These are phyloP conservation scores for Corymbia maculata DNA, from an alignment of 345 rosid genomes.

Conservation along the genomic window DNA sequence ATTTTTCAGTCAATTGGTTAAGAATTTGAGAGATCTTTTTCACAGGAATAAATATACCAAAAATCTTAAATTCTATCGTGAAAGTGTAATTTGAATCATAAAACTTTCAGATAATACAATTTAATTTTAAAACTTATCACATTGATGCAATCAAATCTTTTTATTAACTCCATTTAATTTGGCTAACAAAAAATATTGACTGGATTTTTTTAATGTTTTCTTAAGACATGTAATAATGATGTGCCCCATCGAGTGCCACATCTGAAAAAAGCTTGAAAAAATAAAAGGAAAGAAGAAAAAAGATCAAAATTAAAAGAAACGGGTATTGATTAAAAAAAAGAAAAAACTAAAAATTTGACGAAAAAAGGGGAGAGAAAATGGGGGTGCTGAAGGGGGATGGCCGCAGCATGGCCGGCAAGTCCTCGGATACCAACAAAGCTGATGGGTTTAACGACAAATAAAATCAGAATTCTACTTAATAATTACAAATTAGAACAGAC, in stretches of 20 bases:
- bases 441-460: not conserved
- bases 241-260: not conserved
- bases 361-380: not conserved
- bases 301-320: not conserved
- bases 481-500: not conserved
- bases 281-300: not conserved
- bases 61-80: no score
- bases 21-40: not conserved
- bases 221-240: not conserved
- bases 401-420: not conserved
- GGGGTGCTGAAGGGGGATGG: not conserved
- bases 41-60: not conserved
- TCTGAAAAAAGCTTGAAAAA: not conserved
- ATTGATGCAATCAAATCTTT: not conserved
- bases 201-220: not conserved
- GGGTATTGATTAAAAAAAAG: not conserved
- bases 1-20: not conserved
- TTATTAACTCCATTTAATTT: rapidly evolving
- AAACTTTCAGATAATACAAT: no score
- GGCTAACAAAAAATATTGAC: not conserved
- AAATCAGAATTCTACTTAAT: not conserved
- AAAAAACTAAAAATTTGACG: not conserved
- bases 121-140: not conserved
- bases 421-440: not conserved
- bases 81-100: rapidly evolving